Base-by-base conservation (phyloP, 352 stramenopile species). In the Phytophthora quininea region DNA sequence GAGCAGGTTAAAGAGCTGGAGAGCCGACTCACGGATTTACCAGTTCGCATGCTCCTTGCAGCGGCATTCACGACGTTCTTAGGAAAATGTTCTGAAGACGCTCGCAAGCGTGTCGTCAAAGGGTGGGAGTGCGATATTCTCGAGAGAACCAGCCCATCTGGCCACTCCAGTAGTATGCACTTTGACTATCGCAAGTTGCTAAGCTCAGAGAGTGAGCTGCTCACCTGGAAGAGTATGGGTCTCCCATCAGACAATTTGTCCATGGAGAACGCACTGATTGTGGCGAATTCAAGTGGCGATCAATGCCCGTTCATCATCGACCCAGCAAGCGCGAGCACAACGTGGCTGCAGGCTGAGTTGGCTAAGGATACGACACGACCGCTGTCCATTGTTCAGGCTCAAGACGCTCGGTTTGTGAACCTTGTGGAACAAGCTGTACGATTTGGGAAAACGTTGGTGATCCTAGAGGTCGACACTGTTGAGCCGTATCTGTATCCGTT, bases 301-400 rank as follows among this genome's bases (percentile, higher is more conserved):
- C 80, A 91, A 4, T 96, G 96, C 48, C 93, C 96, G 2, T 98
- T 98, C 57, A 97, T 99, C 62, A 95, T 99, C 49, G 96, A 99
- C 52, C 96, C 96, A 0, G 93, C 93, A 0, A 97, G 81, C 42
- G 93, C 95, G 0, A 88, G 89, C 15, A 95, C 86, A 0, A 67
- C 68, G 3, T 99, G 96, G 96, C 61, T 99, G 6, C 89, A 97
- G 75, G 82, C 84, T 4, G 89, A 98, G 68, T 73, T 98, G 3
- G 77, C 86, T 1, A 93, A 91, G 24, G 91, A 95, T 60, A 92
- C 83, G 30, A 92, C 82, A 0, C 83, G 91, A 5, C 91, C 88
- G 0, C 76, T 98, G 10, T 95, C 97, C 11, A 81, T 97, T 5
- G 80, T 98, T 5, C 84, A 95, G 57, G 80, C 82, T 0, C 83